phyloP scores from a whole-genome alignment of 176 grass and related monocot species.

The Miscanthus lutarioriparius region DNA sequence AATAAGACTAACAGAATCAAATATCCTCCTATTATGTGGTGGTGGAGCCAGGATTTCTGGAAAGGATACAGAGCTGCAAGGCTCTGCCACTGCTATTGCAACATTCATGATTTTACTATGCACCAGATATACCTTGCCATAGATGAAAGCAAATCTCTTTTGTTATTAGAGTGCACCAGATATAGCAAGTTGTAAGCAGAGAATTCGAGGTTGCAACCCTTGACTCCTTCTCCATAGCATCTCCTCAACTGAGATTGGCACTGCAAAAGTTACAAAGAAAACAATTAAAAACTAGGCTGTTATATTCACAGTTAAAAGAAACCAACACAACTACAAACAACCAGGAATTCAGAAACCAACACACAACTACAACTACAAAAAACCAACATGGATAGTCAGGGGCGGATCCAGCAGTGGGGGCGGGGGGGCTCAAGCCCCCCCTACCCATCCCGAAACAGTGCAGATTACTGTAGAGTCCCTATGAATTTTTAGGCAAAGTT shows the following conservation, averaged over 20 bases:
- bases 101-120: constrained; percentile 13
- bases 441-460: too few relatives aligned
- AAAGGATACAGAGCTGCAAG: background rate
- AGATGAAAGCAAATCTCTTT: constrained; percentile 78
- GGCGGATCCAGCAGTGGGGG: too few relatives aligned
- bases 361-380: too few relatives aligned
- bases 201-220: constrained; percentile 78
- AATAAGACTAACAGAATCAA: constrained; percentile 28
- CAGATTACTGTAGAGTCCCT: too few relatives aligned
- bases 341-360: background rate
- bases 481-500: too few relatives aligned
- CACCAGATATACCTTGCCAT: constrained; percentile 70
- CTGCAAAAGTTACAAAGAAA: constrained; percentile 59
- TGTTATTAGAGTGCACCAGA: constrained; percentile 79
- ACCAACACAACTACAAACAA: background rate
- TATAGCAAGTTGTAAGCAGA: constrained; percentile 86
- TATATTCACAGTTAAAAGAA: constrained; percentile 5
- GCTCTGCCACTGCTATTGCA: background rate
- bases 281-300: constrained; percentile 20
- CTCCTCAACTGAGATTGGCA: constrained; percentile 89
- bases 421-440: too few relatives aligned
- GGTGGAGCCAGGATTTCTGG: background rate
- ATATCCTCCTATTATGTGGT: background rate
- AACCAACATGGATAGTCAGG: too few relatives aligned
- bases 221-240: constrained; percentile 74